phyloP scores from a whole-genome alignment of 73 alveolate species.

The Paramecium octaurelia region DNA sequence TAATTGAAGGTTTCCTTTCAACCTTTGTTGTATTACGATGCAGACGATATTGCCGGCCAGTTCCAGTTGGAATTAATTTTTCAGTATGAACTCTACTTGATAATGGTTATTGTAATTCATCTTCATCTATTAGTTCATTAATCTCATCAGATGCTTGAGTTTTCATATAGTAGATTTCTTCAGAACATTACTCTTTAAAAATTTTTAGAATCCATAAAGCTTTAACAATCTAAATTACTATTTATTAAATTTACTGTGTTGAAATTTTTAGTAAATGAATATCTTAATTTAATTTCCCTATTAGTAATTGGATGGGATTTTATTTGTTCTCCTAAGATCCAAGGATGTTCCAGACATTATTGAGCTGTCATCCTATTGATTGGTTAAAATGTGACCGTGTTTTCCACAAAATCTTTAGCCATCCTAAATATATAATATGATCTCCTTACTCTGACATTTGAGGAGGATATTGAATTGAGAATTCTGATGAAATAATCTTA shows the following conservation, averaged over 20 bases:
- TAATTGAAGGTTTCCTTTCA: background rate
- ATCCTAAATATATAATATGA: background rate
- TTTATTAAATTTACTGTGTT: background rate
- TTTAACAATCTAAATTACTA: background rate
- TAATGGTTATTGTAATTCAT: background rate
- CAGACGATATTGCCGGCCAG: background rate
- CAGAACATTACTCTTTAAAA: background rate
- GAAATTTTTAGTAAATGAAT: background rate
- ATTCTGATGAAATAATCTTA: background rate
- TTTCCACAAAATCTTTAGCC: background rate
- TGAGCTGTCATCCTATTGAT: background rate
- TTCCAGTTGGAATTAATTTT: background rate
- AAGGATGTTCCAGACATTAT: background rate
- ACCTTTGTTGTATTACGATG: background rate
- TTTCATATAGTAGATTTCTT: background rate
- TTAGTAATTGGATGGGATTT: background rate
- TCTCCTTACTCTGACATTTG: background rate
- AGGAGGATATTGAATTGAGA: background rate
- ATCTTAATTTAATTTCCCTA: background rate
- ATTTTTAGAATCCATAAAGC: background rate
- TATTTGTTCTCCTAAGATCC: background rate
- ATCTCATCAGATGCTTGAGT: background rate
- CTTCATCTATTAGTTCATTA: background rate
- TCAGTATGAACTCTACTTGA: conserved; percentile 8
- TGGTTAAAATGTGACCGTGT: background rate